Percentiles rank a stretch among this genome's conserved stretches.
These are phyloP conservation scores for Microsporum ferrugineum DNA, from an alignment of 2,329 filamentous ascomycete genomes.

Conservation along the genomic window DNA sequence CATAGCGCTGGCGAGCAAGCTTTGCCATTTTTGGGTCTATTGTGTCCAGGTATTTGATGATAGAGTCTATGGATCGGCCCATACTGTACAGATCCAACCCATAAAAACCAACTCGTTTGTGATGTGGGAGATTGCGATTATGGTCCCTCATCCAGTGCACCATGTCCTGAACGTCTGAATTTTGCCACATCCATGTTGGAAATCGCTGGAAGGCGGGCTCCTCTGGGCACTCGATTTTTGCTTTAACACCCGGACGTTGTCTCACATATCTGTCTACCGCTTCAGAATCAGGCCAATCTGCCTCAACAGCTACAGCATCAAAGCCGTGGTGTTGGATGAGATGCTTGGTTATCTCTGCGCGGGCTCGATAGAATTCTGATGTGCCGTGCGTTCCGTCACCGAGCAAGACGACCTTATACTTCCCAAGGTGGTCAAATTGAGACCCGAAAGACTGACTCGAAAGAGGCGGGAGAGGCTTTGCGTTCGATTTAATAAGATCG, in stretches of 20 bases:
- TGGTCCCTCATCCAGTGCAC: constrained; percentile 42
- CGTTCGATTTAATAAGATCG: constrained; percentile 25
- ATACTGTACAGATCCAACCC: constrained; percentile 45
- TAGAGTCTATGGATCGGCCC: constrained; percentile 36
- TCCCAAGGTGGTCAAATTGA: constrained; percentile 32
- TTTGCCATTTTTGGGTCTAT: constrained; percentile 36
- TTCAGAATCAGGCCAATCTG: constrained; percentile 46
- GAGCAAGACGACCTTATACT: constrained; percentile 34
- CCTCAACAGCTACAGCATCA: constrained; percentile 42
- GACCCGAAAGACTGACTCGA: constrained; percentile 28
- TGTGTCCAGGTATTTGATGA: constrained; percentile 39
- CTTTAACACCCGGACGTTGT: constrained; percentile 30
- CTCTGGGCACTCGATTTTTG: constrained; percentile 20
- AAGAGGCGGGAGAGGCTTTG: constrained; percentile 29
- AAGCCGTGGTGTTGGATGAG: constrained; percentile 42
- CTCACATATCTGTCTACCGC: constrained; percentile 42
- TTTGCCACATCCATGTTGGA: constrained; percentile 48
- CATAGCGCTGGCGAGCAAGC: constrained; percentile 36
- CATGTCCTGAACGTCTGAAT: constrained; percentile 41
- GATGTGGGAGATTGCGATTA: constrained; percentile 26
- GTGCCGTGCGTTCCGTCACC: constrained; percentile 43
- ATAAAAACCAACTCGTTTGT: constrained; percentile 35
- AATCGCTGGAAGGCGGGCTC: constrained; percentile 40
- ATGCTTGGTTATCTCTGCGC: constrained; percentile 42
- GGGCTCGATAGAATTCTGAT: constrained; percentile 44